A percentile compares a stretch with the other conserved stretches of the same genome.
phyloP scores from a whole-genome alignment of 164 flowering plant genomes.

The Tetracentron sinense region DNA sequence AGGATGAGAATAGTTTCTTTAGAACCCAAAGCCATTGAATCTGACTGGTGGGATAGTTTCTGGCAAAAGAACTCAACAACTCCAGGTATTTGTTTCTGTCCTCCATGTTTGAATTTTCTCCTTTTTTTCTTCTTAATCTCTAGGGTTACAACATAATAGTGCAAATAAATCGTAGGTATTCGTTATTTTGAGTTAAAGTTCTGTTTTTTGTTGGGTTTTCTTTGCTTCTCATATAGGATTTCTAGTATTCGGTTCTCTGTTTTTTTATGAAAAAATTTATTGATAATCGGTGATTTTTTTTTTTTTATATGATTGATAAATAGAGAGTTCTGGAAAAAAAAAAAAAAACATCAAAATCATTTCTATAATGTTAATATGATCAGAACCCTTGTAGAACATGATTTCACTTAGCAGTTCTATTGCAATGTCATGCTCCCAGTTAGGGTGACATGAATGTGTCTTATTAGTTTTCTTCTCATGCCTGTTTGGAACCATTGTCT shows the following conservation, averaged over 20 bases:
- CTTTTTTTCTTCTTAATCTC: slow-evolving; percentile 1
- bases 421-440: not conserved
- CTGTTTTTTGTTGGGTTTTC: not conserved
- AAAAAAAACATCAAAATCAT: not conserved
- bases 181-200: not conserved
- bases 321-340: not conserved
- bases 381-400: not conserved
- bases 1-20: slow-evolving; percentile 27
- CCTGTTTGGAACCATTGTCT: too few relatives aligned
- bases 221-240: not conserved
- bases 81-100: slow-evolving; percentile 26
- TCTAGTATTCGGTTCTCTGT: not conserved
- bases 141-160: too few relatives aligned
- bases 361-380: not conserved
- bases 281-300: too few relatives aligned
- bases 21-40: slow-evolving; percentile 52
- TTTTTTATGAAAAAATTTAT: too few relatives aligned
- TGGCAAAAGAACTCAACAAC: slow-evolving; percentile 59
- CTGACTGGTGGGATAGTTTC: slow-evolving; percentile 85
- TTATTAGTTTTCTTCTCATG: too few relatives aligned
- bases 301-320: too few relatives aligned
- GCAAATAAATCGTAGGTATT: not conserved
- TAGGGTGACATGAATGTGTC: too few relatives aligned
- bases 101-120: not conserved
- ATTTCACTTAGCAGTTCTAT: not conserved